Evolutionary conservation across 1,284 basidiomycete genomes (phyloP).

Genomic region (Rhodotorula sp.): DNA sequence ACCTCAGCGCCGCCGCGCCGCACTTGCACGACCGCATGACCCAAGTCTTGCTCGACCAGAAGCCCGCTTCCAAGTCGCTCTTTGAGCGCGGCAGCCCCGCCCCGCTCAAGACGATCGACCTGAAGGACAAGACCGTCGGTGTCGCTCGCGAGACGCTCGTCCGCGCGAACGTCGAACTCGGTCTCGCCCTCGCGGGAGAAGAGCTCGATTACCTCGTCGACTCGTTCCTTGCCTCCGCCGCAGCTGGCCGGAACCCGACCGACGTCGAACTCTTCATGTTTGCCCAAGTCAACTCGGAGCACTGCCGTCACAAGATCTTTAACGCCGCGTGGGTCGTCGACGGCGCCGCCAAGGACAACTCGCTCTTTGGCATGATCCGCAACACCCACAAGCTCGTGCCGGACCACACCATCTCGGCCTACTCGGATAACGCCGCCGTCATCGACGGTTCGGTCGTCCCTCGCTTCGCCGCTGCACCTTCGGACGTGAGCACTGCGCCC

Average conservation of each 20-base stretch:
- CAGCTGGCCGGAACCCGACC: conserved; percentile 76
- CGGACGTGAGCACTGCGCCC: conserved; percentile 36
- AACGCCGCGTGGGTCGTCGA: conserved; percentile 84
- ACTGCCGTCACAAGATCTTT: conserved; percentile 99
- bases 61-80: conserved; percentile 63
- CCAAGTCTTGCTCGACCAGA: conserved; percentile 63
- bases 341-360: conserved; percentile 55
- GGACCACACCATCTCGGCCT: conserved; percentile 85
- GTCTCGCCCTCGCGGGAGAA: conserved; percentile 82
- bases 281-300: conserved; percentile 99
- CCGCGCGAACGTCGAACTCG: conserved; percentile 77
- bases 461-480: conserved; percentile 65
- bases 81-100: conserved; percentile 70
- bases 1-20: conserved; percentile 57
- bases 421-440: conserved; percentile 98
- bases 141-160: conserved; percentile 57
- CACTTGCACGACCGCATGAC: conserved; percentile 95
- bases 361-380: conserved; percentile 96
- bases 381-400: conserved; percentile 84
- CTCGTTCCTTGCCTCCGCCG: conserved; percentile 68
- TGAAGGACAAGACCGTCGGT: conserved; percentile 53
- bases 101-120: conserved; percentile 66
- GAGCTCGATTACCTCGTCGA: conserved; percentile 93
- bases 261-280: conserved; percentile 99
- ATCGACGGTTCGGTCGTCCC: conserved; percentile 74